Base-by-base conservation (phyloP, 805 yeast genomes). In the Saturnispora ahearnii region DNA sequence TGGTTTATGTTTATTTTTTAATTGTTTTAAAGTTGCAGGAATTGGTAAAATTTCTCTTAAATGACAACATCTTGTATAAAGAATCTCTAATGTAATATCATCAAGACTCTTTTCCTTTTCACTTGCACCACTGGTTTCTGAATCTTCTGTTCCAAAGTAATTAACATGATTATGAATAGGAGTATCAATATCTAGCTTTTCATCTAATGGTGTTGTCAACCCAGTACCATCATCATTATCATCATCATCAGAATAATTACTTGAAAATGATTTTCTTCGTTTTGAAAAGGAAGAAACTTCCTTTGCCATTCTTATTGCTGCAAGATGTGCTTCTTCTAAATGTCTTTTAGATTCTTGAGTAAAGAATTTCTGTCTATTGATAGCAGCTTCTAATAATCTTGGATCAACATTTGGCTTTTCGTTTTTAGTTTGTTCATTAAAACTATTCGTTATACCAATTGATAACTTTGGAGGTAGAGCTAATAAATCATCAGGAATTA, bases 271-370 rank as follows among this genome's bases (percentile, higher is more conserved):
- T 28, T 53, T 58, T 45, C 51, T 53, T 11, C 52, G 48, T 41
- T 59, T 63, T 54, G 67, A 79, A 59, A 69, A 79, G 36, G 65
- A 67, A 1, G 71, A 55, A 10, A 84, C 87, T 65, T 85, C 93
- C 44, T 70, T 69, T 0, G 89, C 89, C 40, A 83, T 77, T 59
- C 84, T 69, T 55, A 77, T 75, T 1, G 91, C 95, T 3, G 87
- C 78, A 31, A 70, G 61, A 64, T 84, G 87, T 0, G 93, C 91
- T 59, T 84, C 91, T 46, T 78, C 76, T 2, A 88, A 87, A 65
- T 84, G 91, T 53, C 77, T 80, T 30, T 76, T 79, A 1, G 90
- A 78, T 59, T 84, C 89, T 26, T 73, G 62, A 18, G 76, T 57
- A 1, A 83, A 78, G 45, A 69, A 61, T 36, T 66, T 72, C 53